Conservation (phyloP, 1,139 yeast genomes). For the Candida anutae region DNA sequence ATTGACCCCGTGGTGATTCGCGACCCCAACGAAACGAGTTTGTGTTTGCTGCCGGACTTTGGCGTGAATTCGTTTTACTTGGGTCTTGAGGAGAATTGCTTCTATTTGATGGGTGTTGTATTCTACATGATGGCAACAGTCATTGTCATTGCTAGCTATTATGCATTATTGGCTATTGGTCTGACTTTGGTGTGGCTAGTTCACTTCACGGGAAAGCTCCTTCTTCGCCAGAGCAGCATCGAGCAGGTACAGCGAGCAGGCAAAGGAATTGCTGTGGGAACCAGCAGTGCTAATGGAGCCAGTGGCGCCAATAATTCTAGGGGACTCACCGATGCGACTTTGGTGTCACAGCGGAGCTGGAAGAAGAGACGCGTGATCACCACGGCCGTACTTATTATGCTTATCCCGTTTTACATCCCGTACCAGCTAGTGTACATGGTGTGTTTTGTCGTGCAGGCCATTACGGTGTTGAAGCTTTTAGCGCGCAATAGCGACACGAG, state of each 20-base stretch:
- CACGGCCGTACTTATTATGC: conserved; percentile 24
- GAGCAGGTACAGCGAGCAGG: too few species aligned
- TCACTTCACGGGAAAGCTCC: neutral
- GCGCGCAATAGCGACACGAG: conserved; percentile 8
- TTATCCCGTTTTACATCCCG: conserved; percentile 59
- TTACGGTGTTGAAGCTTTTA: conserved; percentile 31
- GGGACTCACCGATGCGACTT: neutral
- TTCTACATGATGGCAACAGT: conserved; percentile 42
- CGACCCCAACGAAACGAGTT: conserved; percentile 26
- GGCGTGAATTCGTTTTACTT: conserved; percentile 42
- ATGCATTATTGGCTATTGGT: conserved; percentile 7
- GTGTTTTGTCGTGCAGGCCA: conserved; percentile 45
- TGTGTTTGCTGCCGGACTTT: conserved; percentile 16
- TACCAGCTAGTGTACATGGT: conserved; percentile 70
- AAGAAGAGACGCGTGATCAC: conserved; percentile 23
- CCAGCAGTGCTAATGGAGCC: neutral
- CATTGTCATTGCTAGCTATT: conserved; percentile 10
- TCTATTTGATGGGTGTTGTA: conserved; percentile 54
- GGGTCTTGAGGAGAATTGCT: conserved; percentile 54
- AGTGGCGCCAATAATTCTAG: neutral
- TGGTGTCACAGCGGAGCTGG: conserved; percentile 3
- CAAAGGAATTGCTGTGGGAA: neutral
- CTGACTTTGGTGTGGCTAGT: conserved; percentile 3
- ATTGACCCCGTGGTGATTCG: conserved; percentile 52
- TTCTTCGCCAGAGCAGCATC: too few species aligned